Conservation (phyloP, 2,329 filamentous ascomycete species). For the Phoma herbarum region DNA sequence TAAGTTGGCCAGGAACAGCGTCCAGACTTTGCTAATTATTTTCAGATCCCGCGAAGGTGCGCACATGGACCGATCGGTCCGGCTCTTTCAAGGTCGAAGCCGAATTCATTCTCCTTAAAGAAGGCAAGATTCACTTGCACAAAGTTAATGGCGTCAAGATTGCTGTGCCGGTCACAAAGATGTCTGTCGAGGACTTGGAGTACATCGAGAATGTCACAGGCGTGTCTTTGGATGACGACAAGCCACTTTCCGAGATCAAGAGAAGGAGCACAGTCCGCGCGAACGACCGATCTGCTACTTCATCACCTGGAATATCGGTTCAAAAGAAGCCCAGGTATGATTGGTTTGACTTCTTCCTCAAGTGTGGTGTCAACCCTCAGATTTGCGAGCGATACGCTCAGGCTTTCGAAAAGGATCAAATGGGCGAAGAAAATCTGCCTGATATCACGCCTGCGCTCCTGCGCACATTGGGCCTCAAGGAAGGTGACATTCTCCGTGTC, state of each 20-base stretch:
- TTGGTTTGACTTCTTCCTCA: conserved; percentile 98
- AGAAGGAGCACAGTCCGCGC: conserved; percentile 57
- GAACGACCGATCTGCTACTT: conserved; percentile 58
- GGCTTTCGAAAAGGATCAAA: conserved; percentile 88
- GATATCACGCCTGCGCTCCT: conserved; percentile 87
- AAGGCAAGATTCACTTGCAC: conserved; percentile 97
- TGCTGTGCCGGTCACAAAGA: conserved; percentile 92
- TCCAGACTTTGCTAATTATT: conserved; percentile 3
- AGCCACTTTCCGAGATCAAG: conserved; percentile 85
- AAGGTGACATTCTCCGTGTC: conserved; percentile 95
- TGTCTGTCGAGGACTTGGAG: conserved; percentile 94
- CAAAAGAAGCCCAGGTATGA: conserved; percentile 83
- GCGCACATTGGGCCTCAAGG: conserved; percentile 88
- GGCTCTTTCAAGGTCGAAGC: conserved; percentile 98
- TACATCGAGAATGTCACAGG: conserved; percentile 92
- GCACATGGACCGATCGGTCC: conserved; percentile 93
- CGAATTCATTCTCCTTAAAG: conserved; percentile 91
- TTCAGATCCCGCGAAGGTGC: conserved; percentile 76
- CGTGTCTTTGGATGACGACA: conserved; percentile 88
- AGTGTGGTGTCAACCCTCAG: conserved; percentile 88
- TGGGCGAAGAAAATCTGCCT: conserved; percentile 91
- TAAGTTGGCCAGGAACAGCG: conserved; percentile 59
- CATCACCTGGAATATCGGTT: conserved; percentile 67
- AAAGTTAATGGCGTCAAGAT: conserved; percentile 99
- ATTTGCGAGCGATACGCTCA: conserved; percentile 94